A percentile compares a stretch with the other conserved stretches of the same genome.
These are phyloP conservation scores for Coemansia sp. DNA, from an alignment of 192 early-diverging fungal genomes.

Conservation along the genomic window DNA sequence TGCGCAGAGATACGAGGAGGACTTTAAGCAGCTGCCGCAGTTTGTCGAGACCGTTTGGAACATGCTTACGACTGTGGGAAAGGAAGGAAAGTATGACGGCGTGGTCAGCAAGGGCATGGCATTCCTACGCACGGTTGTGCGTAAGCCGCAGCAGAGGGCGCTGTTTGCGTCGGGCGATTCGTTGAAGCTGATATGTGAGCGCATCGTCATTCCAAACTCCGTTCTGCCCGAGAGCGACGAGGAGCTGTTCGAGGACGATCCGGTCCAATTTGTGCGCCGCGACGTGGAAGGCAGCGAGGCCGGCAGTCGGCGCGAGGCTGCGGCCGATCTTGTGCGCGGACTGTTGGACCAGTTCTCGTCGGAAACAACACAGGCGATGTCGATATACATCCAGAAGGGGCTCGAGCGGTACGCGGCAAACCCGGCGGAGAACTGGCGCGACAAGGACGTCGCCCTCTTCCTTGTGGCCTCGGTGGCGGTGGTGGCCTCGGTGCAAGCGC, in stretches of 20 bases:
- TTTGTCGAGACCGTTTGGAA: constrained; percentile 91
- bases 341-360: constrained; percentile 83
- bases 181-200: constrained; percentile 82
- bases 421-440: constrained; percentile 78
- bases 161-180: constrained; percentile 75
- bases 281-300: constrained; percentile 91
- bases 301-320: constrained; percentile 90
- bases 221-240: constrained; percentile 81
- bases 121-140: constrained; percentile 86
- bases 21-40: constrained; percentile 72
- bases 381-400: constrained; percentile 70
- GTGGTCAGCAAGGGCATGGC: constrained; percentile 88
- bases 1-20: constrained; percentile 87
- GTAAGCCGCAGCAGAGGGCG: constrained; percentile 65
- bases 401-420: constrained; percentile 74
- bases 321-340: constrained; percentile 88
- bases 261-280: constrained; percentile 89
- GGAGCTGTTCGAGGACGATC: constrained; percentile 96
- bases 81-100: constrained; percentile 76
- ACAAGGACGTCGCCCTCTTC: constrained; percentile 94
- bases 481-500: constrained; percentile 69
- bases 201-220: constrained; percentile 93
- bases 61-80: constrained; percentile 74
- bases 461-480: constrained; percentile 88
- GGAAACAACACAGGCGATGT: constrained; percentile 84